Evolutionary conservation across 208 protist genomes (phyloP), one percentile per base, ranked within the genome.

Genomic region (Endotrypanum monterogeii): DNA sequence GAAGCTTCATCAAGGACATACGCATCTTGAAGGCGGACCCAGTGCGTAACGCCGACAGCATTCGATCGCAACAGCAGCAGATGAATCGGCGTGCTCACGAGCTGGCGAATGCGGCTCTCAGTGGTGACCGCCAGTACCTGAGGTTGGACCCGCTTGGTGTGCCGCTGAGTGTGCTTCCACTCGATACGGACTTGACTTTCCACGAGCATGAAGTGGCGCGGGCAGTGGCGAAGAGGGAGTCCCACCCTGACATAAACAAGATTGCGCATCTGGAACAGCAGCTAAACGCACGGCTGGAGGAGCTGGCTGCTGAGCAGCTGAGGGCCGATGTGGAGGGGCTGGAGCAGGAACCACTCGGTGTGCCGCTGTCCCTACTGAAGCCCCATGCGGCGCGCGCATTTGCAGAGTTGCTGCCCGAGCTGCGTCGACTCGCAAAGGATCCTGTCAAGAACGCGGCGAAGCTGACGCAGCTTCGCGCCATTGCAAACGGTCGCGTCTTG

Each of bases 371-470:
- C 18, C 69, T 94, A 37, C 83, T 96, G 56, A 67, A 87, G n/a
- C 88, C 83, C 2, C 89, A 96, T 69, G 25, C 83, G 37, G 80
- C 91, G 52, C 68, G 73, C 35, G 55, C 74, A 28, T 94, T 94
- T 71, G 78, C 74, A n/a, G 60, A 48, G 3, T 52, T 83, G 56
- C 79, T 93, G 46, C 82, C 87, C 1, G 86, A 89, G 74, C 75
- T 92, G 66, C 90, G 90, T 6, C 90, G 84, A 0, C 79, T 94
- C 7, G 84, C 79, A 50, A 86, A 91, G 69, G 88, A 96, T 67
- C 80, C 83, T 3, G 50, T 57, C 1, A 75, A 78, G n/a, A 90
- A 93, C 60, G 82, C 85, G 9, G 82, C 82, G 20, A 82, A 74
- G 62, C 71, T 94, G 60, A 82, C 76, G 41, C 76, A 80, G 28